Evolutionary conservation across 2,329 filamentous ascomycete species (phyloP).

Genomic region (Aspergillus luchuensis): DNA sequence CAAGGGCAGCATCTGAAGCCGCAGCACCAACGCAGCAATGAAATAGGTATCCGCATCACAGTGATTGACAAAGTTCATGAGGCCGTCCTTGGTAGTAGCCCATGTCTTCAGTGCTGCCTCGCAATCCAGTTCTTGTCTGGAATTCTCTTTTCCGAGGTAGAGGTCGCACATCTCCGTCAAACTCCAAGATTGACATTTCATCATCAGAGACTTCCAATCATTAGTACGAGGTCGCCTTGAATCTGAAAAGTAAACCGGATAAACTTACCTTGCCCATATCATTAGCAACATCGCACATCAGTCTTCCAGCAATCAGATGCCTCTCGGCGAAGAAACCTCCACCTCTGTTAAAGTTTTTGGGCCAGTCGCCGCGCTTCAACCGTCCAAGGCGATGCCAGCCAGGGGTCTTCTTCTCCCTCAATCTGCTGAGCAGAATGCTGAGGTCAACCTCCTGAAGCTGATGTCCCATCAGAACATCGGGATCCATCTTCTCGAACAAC

Average conservation of each 20-base stretch:
- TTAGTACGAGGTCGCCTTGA: conserved; percentile 26
- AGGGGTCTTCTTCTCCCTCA: conserved; percentile 87
- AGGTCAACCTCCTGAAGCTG: conserved; percentile 97
- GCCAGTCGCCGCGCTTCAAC: conserved; percentile 82
- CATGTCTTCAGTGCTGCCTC: conserved; percentile 84
- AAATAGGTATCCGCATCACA: conserved; percentile 96
- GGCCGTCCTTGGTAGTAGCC: conserved; percentile 78
- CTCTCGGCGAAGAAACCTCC: conserved; percentile 92
- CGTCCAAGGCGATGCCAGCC: conserved; percentile 94
- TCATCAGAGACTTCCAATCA: conserved; percentile 72
- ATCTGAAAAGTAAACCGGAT: not conserved
- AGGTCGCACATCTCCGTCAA: conserved; percentile 96
- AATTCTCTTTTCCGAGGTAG: conserved; percentile 73
- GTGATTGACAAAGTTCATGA: conserved; percentile 92
- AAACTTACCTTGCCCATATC: conserved; percentile 76
- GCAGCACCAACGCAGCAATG: conserved; percentile 84
- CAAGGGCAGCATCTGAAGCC: conserved; percentile 86
- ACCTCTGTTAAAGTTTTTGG: conserved; percentile 78
- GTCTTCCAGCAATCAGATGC: conserved; percentile 81
- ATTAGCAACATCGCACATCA: conserved; percentile 92
- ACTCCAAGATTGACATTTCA: conserved; percentile 96
- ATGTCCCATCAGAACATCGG: conserved; percentile 91
- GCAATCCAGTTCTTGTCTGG: conserved; percentile 82
- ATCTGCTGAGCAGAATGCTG: conserved; percentile 80
- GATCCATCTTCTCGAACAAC: conserved; percentile 82